Conservation (phyloP, 495 filamentous ascomycete species). For the Copromyces sp. region DNA sequence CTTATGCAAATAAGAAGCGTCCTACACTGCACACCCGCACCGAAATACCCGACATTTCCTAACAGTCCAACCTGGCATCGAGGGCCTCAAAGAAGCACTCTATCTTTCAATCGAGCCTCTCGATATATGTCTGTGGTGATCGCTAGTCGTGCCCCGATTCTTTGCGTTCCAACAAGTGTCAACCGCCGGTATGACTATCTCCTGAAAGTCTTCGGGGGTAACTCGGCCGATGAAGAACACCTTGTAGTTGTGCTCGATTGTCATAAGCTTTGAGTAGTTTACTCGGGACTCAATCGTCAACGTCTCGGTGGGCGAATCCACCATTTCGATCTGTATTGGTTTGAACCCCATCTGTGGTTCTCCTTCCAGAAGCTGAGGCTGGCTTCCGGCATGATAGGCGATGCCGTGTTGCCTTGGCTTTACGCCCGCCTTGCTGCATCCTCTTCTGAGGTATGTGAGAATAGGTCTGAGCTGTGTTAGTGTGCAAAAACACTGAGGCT, state of each 20-base stretch:
- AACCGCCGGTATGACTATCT: constrained; percentile 30
- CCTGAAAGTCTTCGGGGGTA: constrained; percentile 17
- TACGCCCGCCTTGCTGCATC: constrained; percentile 35
- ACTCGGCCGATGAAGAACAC: constrained; percentile 37
- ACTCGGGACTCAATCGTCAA: constrained; percentile 36
- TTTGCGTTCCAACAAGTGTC: constrained; percentile 38
- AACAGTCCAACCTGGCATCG: neutral
- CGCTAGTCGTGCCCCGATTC: constrained; percentile 8
- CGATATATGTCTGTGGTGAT: neutral
- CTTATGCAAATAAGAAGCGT: neutral
- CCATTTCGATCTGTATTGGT: constrained; percentile 26
- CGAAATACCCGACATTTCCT: neutral
- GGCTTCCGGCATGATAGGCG: constrained; percentile 21
- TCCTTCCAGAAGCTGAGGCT: constrained; percentile 20
- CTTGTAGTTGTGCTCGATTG: constrained; percentile 40
- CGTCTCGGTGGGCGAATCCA: constrained; percentile 25
- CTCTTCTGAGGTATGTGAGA: constrained; percentile 35
- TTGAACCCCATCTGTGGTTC: constrained; percentile 34
- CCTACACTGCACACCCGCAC: neutral
- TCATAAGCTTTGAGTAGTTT: constrained; percentile 35
- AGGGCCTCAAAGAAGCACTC: neutral
- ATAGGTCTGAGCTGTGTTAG: constrained; percentile 29
- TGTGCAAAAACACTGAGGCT: neutral
- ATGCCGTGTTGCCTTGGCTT: constrained; percentile 38
- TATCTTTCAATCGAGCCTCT: neutral